Evolutionary conservation across 2,329 filamentous ascomycete genomes (phyloP).

Genomic region (Sphaerulina vaccinii): DNA sequence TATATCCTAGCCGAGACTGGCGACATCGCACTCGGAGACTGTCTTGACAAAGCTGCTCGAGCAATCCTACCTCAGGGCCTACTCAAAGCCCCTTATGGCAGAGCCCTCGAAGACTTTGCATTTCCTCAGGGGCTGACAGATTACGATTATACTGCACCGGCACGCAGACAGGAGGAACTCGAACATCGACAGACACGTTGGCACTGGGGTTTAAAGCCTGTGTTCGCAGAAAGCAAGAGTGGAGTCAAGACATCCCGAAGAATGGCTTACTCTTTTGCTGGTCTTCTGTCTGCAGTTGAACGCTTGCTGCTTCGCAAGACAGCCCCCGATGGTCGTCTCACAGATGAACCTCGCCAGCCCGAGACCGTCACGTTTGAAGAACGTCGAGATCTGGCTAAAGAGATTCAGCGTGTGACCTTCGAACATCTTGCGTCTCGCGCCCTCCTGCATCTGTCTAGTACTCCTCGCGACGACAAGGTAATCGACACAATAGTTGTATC

Average conservation of each 20-base stretch:
- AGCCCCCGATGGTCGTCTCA: constrained; percentile 31
- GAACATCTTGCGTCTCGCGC: constrained; percentile 80
- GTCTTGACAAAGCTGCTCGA: constrained; percentile 83
- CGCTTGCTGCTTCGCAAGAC: constrained; percentile 48
- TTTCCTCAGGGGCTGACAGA: constrained; percentile 55
- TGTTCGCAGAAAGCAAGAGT: constrained; percentile 57
- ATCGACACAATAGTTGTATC: constrained; percentile 72
- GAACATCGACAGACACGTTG: constrained; percentile 48
- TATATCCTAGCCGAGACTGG: constrained; percentile 67
- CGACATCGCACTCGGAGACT: constrained; percentile 88
- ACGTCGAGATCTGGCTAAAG: constrained; percentile 66
- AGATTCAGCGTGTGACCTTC: constrained; percentile 77
- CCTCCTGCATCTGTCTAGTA: constrained; percentile 49
- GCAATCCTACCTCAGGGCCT: constrained; percentile 65
- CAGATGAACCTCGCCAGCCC: constrained; percentile 35
- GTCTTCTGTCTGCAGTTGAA: constrained; percentile 65
- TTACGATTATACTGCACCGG: constrained; percentile 61
- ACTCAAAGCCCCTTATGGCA: constrained; percentile 75
- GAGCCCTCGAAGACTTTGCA: constrained; percentile 74
- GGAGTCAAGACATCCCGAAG: constrained; percentile 39
- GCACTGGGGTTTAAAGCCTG: constrained; percentile 69
- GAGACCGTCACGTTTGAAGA: constrained; percentile 55
- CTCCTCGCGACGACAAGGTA: constrained; percentile 3
- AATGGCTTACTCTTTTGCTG: constrained; percentile 72
- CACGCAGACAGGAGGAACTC: constrained; percentile 59